Percentiles rank a stretch among this genome's conserved stretches.
Conservation (phyloP, 169 alveolate genomes). For the Cytauxzoon felis region DNA sequence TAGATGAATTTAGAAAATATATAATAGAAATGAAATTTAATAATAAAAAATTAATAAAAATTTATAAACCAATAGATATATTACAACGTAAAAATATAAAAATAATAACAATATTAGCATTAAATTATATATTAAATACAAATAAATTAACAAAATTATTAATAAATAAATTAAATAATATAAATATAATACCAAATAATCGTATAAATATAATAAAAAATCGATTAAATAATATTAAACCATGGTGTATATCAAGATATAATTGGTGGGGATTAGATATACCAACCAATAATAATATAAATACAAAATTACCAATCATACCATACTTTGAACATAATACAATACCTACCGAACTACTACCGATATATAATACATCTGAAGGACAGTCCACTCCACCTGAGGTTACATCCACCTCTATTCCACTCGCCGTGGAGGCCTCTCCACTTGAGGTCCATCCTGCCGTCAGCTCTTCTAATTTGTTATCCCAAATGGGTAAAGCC, state of each 20-base stretch:
- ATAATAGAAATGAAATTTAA: background rate
- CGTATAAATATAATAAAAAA: conserved; percentile 14
- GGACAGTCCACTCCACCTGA: no score
- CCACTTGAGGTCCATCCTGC: no score
- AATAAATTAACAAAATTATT: conserved; percentile 1
- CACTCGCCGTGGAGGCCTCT: no score
- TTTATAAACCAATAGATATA: background rate
- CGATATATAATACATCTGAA: background rate
- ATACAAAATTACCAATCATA: no score
- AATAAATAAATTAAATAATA: background rate
- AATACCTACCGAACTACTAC: no score
- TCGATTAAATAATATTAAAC: conserved; percentile 13
- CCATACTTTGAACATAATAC: no score
- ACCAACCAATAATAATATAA: no score
- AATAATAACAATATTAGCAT: conserved; percentile 11
- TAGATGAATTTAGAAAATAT: background rate
- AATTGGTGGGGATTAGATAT: conserved; percentile 58
- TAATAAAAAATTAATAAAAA: background rate
- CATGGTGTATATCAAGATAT: conserved; percentile 51
- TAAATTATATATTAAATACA: conserved; percentile 32
- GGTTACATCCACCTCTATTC: no score
- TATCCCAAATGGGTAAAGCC: no score
- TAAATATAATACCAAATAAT: conserved; percentile 32
- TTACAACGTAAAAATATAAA: background rate
- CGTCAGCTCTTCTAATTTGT: no score